These are phyloP conservation scores for Linum lewisii DNA, from an alignment of 345 rosid genomes.

Conservation along the genomic window DNA sequence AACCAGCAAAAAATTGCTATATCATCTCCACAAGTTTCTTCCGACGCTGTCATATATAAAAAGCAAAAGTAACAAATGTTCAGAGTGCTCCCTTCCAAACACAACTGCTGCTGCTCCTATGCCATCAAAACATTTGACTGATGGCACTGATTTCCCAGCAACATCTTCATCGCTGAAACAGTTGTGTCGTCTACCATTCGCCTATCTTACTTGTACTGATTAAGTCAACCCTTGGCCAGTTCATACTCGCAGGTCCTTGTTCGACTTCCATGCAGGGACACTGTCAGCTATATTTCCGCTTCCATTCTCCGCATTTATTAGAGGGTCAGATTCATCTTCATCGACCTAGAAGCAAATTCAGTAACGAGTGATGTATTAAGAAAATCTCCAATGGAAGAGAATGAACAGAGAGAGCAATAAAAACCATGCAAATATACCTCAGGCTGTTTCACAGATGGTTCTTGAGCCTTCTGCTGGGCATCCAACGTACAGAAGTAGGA, in stretches of 20 bases:
- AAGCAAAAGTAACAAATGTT: slow-evolving; percentile 10
- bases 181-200: slow-evolving; percentile 14
- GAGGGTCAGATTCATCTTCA: slow-evolving; percentile 80
- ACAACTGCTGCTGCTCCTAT: slow-evolving; percentile 12
- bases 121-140: neutral
- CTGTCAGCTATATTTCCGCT: slow-evolving; percentile 54
- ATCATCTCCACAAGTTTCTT: slow-evolving; percentile 11
- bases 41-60: slow-evolving; percentile 15
- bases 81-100: neutral
- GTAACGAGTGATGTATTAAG: too few relatives aligned
- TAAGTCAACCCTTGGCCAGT: slow-evolving; percentile 10
- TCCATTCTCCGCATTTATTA: slow-evolving; percentile 64
- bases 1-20: slow-evolving; percentile 25
- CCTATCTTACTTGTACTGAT: slow-evolving; percentile 7
- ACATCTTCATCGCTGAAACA: slow-evolving; percentile 39
- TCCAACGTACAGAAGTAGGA: slow-evolving; percentile 71
- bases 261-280: slow-evolving; percentile 73
- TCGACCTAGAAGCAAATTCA: slow-evolving; percentile 34
- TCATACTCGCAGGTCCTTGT: slow-evolving; percentile 88
- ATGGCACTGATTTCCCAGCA: slow-evolving; percentile 21
- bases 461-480: slow-evolving; percentile 76
- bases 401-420: neutral
- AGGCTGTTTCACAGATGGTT: slow-evolving; percentile 47
- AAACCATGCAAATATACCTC: slow-evolving; percentile 40
- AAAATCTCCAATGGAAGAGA: too few relatives aligned